Evolutionary conservation across 2,329 filamentous ascomycete species (phyloP).

Genomic region (Sporothrix curviconia): DNA sequence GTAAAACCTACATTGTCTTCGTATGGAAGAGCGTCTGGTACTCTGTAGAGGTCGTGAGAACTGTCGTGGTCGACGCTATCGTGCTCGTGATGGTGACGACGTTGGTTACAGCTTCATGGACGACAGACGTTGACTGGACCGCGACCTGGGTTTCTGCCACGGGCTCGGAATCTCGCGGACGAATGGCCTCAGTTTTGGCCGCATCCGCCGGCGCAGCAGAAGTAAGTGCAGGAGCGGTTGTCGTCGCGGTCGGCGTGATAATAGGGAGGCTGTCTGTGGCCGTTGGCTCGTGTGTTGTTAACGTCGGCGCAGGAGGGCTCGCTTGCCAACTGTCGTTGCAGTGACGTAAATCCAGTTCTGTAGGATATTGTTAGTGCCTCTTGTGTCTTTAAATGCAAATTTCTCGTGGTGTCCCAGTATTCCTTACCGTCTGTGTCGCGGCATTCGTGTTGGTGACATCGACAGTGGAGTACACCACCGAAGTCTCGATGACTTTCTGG

Average conservation of each 20-base stretch:
- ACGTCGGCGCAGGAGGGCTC: not conserved
- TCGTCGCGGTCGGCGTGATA: not conserved
- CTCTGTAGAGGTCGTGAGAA: conserved; percentile 5
- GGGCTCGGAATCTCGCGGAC: conserved; percentile 12
- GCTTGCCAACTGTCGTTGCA: conserved; percentile 3
- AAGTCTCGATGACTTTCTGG: conserved; percentile 18
- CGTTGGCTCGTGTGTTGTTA: too few species aligned
- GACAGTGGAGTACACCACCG: conserved; percentile 13
- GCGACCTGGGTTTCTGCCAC: conserved; percentile 8
- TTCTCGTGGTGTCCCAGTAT: too few species aligned
- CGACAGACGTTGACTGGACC: conserved; percentile 8
- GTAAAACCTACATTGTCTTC: conserved; percentile 14
- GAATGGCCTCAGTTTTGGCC: not conserved
- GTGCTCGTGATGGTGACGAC: conserved; percentile 9
- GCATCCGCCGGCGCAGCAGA: not conserved
- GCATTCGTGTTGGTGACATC: conserved; percentile 17
- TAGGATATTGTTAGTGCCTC: not conserved
- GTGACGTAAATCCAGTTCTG: conserved; percentile 20
- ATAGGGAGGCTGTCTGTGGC: too few species aligned
- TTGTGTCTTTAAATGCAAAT: too few species aligned
- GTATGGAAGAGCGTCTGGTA: conserved; percentile 13
- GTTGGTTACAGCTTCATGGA: conserved; percentile 7
- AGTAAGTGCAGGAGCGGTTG: too few species aligned
- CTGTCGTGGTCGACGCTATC: conserved; percentile 7
- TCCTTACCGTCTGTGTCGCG: conserved; percentile 20